These are phyloP conservation scores for Quercus dentata DNA, from an alignment of 306 rosid genomes.

Conservation along the genomic window DNA sequence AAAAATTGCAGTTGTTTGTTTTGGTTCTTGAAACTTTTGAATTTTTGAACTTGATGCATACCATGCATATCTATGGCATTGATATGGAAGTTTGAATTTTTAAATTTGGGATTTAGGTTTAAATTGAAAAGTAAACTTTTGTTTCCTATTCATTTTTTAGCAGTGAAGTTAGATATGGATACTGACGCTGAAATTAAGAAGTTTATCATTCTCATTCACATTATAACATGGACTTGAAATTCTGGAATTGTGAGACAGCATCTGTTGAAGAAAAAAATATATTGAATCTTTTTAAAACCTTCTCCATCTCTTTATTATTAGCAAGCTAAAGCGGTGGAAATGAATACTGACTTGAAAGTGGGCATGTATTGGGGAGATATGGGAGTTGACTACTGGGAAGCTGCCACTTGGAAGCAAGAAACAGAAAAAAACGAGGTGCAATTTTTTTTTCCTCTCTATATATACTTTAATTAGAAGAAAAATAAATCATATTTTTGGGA, in stretches of 20 bases:
- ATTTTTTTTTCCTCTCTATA: neutral
- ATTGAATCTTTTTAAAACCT: neutral
- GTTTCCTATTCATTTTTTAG: neutral
- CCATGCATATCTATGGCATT: neutral
- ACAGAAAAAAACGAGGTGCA: slow-evolving; percentile 59
- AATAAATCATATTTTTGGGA: neutral
- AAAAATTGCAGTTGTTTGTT: neutral
- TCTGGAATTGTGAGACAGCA: neutral
- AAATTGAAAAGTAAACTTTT: neutral
- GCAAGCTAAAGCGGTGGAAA: slow-evolving; percentile 73
- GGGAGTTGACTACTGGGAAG: slow-evolving; percentile 78
- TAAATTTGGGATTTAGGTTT: neutral
- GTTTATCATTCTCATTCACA: neutral
- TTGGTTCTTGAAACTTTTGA: neutral
- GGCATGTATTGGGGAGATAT: slow-evolving; percentile 73
- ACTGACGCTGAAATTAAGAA: neutral
- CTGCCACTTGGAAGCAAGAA: slow-evolving; percentile 49
- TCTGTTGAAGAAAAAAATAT: neutral
- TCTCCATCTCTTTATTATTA: slow-evolving; percentile 13
- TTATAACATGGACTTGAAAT: neutral
- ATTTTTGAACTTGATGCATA: neutral
- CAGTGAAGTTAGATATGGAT: neutral
- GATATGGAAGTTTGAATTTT: neutral
- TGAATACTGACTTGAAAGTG: slow-evolving; percentile 65
- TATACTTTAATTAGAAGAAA: neutral